Percentiles rank a stretch among this genome's conserved stretches.
Evolutionary conservation across 1,284 basidiomycete genomes (phyloP).

Genomic region (Tetrapyrgos nigripes): DNA sequence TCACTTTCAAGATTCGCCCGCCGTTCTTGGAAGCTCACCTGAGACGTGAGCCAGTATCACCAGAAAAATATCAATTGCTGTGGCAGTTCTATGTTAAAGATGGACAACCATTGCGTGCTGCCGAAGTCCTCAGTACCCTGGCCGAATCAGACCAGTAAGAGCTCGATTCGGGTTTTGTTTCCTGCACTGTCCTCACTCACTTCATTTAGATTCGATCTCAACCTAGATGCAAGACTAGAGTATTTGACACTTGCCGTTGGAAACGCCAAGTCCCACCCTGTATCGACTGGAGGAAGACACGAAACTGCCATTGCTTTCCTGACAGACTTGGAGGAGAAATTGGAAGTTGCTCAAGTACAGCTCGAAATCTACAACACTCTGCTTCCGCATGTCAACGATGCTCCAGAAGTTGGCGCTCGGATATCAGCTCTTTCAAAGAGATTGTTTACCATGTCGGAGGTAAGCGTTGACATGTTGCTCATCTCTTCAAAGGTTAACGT

Average conservation of each 20-base stretch:
- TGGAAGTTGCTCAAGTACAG: conserved; percentile 97
- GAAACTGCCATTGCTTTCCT: conserved; percentile 92
- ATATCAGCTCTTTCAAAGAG: conserved; percentile 61
- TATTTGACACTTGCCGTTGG: conserved; percentile 93
- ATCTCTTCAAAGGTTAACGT: conserved; percentile 8
- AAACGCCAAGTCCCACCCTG: conserved; percentile 94
- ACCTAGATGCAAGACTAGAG: conserved; percentile 79
- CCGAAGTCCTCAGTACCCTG: conserved; percentile 85
- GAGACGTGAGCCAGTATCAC: conserved; percentile 78
- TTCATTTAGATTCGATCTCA: conserved; percentile 64
- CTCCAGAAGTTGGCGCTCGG: conserved; percentile 58
- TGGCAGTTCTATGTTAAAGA: conserved; percentile 98
- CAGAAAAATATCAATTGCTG: conserved; percentile 87
- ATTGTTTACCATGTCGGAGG: conserved; percentile 76
- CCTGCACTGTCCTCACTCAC: conserved; percentile 9
- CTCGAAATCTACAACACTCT: conserved; percentile 83
- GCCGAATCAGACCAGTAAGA: conserved; percentile 88
- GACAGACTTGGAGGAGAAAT: conserved; percentile 92
- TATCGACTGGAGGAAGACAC: conserved; percentile 75
- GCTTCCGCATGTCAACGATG: conserved; percentile 64
- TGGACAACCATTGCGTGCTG: conserved; percentile 85
- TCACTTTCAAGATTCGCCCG: conserved; percentile 69
- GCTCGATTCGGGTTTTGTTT: conserved; percentile 10
- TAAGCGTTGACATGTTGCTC: conserved; percentile 35
- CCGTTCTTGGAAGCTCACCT: conserved; percentile 90